Percentiles rank a stretch among this genome's conserved stretches.
Evolutionary conservation across 768 basidiomycete genomes (phyloP).

Genomic region (Pulveroboletus sp.): DNA sequence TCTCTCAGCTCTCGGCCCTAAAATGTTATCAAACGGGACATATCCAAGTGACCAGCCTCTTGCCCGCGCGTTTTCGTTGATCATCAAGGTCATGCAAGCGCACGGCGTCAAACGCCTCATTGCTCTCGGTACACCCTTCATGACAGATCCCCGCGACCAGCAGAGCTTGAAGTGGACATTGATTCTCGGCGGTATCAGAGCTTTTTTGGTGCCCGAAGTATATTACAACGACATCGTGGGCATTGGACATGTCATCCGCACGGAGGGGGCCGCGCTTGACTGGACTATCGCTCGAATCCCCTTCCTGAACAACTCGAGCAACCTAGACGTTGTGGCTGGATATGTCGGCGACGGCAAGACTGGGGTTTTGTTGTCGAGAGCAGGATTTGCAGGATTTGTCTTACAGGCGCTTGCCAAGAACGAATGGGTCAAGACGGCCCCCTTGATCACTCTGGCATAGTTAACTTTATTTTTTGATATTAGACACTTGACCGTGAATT

Average conservation of each 20-base stretch:
- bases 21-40: slow-evolving; percentile 36
- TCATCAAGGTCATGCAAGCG: slow-evolving; percentile 57
- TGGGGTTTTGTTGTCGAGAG: slow-evolving; percentile 48
- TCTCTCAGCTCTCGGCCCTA: slow-evolving; percentile 64
- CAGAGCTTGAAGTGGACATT: slow-evolving; percentile 39
- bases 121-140: slow-evolving; percentile 65
- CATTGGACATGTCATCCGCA: slow-evolving; percentile 54
- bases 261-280: slow-evolving; percentile 47
- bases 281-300: slow-evolving; percentile 77
- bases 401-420: slow-evolving; percentile 53
- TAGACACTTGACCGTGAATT: background rate
- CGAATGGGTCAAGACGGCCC: slow-evolving; percentile 53
- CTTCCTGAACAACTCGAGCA: slow-evolving; percentile 48
- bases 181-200: slow-evolving; percentile 37
- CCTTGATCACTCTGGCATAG: slow-evolving; percentile 27
- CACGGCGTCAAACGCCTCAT: slow-evolving; percentile 57
- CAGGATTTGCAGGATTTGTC: slow-evolving; percentile 60
- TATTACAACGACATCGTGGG: slow-evolving; percentile 70
- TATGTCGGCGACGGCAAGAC: slow-evolving; percentile 66
- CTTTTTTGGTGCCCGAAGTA: slow-evolving; percentile 50
- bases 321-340: slow-evolving; percentile 51
- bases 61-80: slow-evolving; percentile 52
- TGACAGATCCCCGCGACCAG: slow-evolving; percentile 58
- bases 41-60: slow-evolving; percentile 53
- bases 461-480: too few species aligned